Percentiles rank a stretch among this genome's conserved stretches.
Conservation (phyloP, 306 rosid genomes). For the apple (Malus domestica) region DNA sequence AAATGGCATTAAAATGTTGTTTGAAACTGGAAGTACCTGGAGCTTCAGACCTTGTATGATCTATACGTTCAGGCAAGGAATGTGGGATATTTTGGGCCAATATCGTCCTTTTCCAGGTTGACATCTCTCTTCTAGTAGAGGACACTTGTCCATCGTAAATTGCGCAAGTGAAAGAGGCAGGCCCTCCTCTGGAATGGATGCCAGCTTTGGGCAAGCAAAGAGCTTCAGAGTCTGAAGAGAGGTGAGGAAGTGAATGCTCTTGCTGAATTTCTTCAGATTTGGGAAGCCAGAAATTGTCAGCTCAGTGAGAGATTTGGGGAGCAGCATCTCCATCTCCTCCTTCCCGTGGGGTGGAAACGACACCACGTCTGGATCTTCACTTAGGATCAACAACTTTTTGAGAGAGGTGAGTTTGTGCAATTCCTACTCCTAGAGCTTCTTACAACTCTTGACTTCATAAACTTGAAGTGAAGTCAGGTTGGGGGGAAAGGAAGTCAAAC, state of each 20-base stretch:
- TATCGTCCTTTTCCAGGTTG: background rate
- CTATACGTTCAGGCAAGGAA: background rate
- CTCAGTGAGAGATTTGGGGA: constrained; percentile 9
- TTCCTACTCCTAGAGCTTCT: background rate
- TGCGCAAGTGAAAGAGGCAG: background rate
- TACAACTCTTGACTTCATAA: background rate
- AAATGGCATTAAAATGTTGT: no score
- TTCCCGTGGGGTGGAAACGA: background rate
- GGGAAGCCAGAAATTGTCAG: background rate
- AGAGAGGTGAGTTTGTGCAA: constrained; percentile 19
- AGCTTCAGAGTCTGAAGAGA: background rate
- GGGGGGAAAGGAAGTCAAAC: constrained; percentile 5
- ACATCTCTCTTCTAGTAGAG: background rate
- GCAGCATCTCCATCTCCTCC: background rate
- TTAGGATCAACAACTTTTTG: background rate
- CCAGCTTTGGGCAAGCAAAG: background rate
- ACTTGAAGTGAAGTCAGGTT: constrained; percentile 10
- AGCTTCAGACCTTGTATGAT: no score
- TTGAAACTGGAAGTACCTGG: no score
- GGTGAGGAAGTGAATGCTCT: constrained; percentile 12
- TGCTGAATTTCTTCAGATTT: constrained; percentile 2
- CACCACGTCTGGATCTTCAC: background rate
- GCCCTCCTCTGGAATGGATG: background rate
- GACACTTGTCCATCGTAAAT: rapidly evolving
- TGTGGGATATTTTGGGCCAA: constrained; percentile 16